Base-by-base conservation (phyloP, 2,329 filamentous ascomycete species). In the Incumbomyces lentus region DNA sequence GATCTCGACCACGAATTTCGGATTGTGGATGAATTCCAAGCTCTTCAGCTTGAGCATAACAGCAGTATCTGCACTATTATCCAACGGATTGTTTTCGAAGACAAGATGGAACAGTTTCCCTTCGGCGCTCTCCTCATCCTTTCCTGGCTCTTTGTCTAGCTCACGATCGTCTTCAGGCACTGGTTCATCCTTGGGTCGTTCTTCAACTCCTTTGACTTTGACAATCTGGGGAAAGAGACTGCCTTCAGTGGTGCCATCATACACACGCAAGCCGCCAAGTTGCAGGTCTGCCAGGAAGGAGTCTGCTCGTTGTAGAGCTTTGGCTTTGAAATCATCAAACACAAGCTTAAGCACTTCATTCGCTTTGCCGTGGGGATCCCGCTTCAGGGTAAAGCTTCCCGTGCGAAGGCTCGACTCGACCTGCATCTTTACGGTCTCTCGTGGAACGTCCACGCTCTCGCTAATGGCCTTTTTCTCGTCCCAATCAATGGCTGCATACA, bases 401-500 rank as follows among this genome's bases (percentile, higher is more conserved):
- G 90, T 95, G 52, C 86, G 84, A n/a, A 99, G 79, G 46, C 86
- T 90, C 41, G 92, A 83, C 61, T 96, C 88, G 40, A 98, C 71
- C 61, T 95, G 86, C 63, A 96, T 74, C 65, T 96, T 95, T 59
- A 98, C 75, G 8, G 87, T 87, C 57, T 99, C 92, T 45, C 86
- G 79, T 0, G 93, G 93, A 29, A 88, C 73, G 56, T 98, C 92
- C 2, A 99, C 82, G 35, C 84, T 82, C 55, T 95, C 88, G 0
- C 87, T 75, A 33, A 98, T 75, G 1, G 84, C 86, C 50, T 89
- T 82, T 70, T 95, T 96, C 65, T 99, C 92, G 52, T 98, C 86
- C 82, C 90, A 99, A 59, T 96, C 92, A 58, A 99, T 99, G 41
- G 87, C 93, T 56, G 93, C 84, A 64, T 96, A 98, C 8, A 99